Base-by-base conservation (phyloP, 148 eudicot species). In the Camellia sinensis region DNA sequence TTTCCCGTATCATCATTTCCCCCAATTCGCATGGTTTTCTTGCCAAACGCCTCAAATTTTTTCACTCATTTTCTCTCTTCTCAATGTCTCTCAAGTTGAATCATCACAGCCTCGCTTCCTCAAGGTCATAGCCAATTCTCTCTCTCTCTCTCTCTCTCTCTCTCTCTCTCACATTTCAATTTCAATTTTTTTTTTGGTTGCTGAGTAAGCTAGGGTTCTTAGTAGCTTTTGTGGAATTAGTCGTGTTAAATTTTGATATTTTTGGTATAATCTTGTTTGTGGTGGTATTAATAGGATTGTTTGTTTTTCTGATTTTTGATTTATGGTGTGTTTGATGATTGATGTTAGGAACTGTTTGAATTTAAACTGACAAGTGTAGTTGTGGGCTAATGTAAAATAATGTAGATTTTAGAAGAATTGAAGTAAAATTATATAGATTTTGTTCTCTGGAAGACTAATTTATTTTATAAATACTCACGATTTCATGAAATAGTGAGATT, bases 61-160 rank as follows among this genome's bases (percentile, higher is more conserved):
- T n/a, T 18, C 43, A 4, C 15, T 29, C 63, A 17, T 54, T 57
- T 43, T 56, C 43, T 45, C 50, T 18, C 70, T 48, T 2, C 18
- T 54, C 68, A n/a, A 89, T 90, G 92, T 86, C 92, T 40, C 75
- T 88, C 77, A 86, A 84, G 69, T 67, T 84, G 80, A 84, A 80
- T 48, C 85, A 88, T 43, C 85, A 74, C 18, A 78, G 74, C 80
- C 69, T 88, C 85, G 80, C 78, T 7, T 81, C 86, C 65, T 65
- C 85, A 60, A 88, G 91, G 89, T 86, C 29, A 44, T 61, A 45
- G 21, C 22, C 79, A 60, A 75, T 60, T 75, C 18, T 74, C 65
- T 57, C 9, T 17, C 48, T 15, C 50, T 37, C 0, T 75, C 29
- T 71, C 65, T 41, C 21, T 12, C 44, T 73, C 22, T 19, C 12